Evolutionary conservation across 2,329 filamentous ascomycete species (phyloP), one percentile per base, ranked within the genome.

Genomic region (Diaporthe destruens): DNA sequence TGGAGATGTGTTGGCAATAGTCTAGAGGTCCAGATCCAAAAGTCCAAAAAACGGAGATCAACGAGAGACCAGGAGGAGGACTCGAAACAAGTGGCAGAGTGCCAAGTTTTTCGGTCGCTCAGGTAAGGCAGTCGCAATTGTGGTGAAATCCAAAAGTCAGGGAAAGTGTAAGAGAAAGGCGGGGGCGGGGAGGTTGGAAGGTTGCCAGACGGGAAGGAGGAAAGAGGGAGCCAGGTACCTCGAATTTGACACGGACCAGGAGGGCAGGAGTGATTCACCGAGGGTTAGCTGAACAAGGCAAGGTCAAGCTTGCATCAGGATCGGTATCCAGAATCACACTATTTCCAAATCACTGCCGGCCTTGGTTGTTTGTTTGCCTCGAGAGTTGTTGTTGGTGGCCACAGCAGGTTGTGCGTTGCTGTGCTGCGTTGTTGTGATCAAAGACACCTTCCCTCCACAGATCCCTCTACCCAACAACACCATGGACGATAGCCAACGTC

Each of bases 1-100:
- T 18, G 23, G 23, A 44, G 25, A 20, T 14, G 68, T 12, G 32
- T 32, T 70, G 56, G 16, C 42, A 59, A 14, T 9, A 65, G 61
- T 65, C 20, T 12, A 65, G 25, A n/a, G 42, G 57, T 63, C 42
- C 6, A 63, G 25, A 11, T 70, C 67, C 55, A 61, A 70, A 61
- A 61, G 16, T 54, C 55, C 34, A 61, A 70, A 61, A 61, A 61
- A 61, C 32, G 42, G 32, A 61, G 36, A 34, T 7, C 12, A 61
- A 18, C 12, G n/a, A 61, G 7, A 18, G 29, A 36, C 7, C 39
- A 25, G 29, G 51, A 16, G 9, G 36, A 29, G 42, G 29, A 32
- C 6, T 11, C n/a, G 16, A 18, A 70, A 53, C 16, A 5, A 32
- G 32, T 39, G 44, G 54, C 54, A 53, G 68, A 54, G 36, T 23